Conservation (phyloP, 2,329 filamentous ascomycete species). For the Aurifilum marmelostoma region DNA sequence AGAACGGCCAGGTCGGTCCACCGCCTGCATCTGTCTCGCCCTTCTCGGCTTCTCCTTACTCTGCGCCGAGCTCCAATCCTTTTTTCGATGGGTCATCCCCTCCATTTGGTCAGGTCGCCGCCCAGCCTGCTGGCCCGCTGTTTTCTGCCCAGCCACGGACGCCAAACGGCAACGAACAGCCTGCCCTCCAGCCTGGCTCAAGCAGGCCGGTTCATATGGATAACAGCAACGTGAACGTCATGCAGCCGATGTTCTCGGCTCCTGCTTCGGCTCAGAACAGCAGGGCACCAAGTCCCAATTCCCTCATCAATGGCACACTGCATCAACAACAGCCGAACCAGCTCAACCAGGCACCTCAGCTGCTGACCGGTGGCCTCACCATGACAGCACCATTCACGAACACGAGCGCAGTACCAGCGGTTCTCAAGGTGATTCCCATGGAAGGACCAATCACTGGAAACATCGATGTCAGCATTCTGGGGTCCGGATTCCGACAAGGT, state of each 20-base stretch:
- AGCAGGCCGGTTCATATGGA: slow-evolving; percentile 68
- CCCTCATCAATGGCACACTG: slow-evolving; percentile 50
- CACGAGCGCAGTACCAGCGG: slow-evolving; percentile 54
- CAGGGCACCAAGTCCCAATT: slow-evolving; percentile 74
- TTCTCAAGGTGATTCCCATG: slow-evolving; percentile 81
- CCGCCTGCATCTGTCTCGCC: slow-evolving; percentile 18
- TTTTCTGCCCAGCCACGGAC: slow-evolving; percentile 67
- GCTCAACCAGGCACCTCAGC: slow-evolving; percentile 28
- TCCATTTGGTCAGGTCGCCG: slow-evolving; percentile 47
- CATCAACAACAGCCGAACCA: slow-evolving; percentile 40
- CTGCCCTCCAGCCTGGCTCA: slow-evolving; percentile 54
- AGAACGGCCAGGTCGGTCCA: slow-evolving; percentile 38
- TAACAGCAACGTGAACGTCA: slow-evolving; percentile 60
- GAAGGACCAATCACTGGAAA: slow-evolving; percentile 83
- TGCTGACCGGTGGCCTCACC: slow-evolving; percentile 21
- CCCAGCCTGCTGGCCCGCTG: slow-evolving; percentile 44
- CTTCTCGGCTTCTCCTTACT: slow-evolving; percentile 57
- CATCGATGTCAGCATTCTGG: slow-evolving; percentile 84
- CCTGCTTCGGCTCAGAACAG: slow-evolving; percentile 75
- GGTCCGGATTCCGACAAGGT: slow-evolving; percentile 74
- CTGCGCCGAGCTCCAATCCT: slow-evolving; percentile 46
- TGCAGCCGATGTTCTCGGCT: slow-evolving; percentile 70
- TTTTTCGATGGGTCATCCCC: slow-evolving; percentile 51
- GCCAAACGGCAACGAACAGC: slow-evolving; percentile 66
- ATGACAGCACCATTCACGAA: slow-evolving; percentile 21